phyloP scores from a whole-genome alignment of 495 filamentous ascomycete genomes.

The Penicillium maclennaniae region DNA sequence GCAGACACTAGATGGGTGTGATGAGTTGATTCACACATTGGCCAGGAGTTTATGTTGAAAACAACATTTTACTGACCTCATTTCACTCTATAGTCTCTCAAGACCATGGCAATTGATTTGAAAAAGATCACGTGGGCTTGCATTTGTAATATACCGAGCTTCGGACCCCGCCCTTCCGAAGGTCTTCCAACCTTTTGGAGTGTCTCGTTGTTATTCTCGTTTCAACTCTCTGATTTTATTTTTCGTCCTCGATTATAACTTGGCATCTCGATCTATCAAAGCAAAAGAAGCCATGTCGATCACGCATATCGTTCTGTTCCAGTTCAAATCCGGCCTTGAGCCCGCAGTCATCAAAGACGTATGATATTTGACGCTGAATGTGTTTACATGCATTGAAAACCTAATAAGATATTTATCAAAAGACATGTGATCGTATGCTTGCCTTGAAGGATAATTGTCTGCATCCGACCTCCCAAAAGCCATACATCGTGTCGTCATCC shows the following conservation, averaged over 20 bases:
- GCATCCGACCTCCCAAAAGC: slow-evolving; percentile 37
- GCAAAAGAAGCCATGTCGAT: slow-evolving; percentile 38
- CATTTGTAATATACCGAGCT: too few relatives aligned
- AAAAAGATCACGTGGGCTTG: too few relatives aligned
- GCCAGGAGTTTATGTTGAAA: too few relatives aligned
- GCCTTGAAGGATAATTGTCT: slow-evolving; percentile 38
- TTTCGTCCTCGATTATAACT: not conserved
- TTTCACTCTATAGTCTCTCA: too few relatives aligned
- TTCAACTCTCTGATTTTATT: not conserved
- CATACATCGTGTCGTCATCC: slow-evolving; percentile 51
- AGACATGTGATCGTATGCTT: slow-evolving; percentile 37
- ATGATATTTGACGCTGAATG: slow-evolving; percentile 11
- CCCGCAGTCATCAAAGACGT: slow-evolving; percentile 48
- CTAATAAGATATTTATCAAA: not conserved
- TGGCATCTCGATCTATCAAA: not conserved
- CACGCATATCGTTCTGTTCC: slow-evolving; percentile 59
- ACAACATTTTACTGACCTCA: too few relatives aligned
- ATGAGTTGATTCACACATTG: too few relatives aligned
- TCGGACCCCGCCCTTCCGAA: too few relatives aligned
- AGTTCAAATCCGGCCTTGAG: slow-evolving; percentile 49
- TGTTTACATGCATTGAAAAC: not conserved
- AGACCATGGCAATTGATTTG: too few relatives aligned
- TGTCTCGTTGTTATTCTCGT: not conserved
- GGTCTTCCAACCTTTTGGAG: too few relatives aligned
- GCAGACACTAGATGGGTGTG: too few relatives aligned